phyloP scores from a whole-genome alignment of 169 alveolate genomes.

The Toxoplasma gondii region DNA sequence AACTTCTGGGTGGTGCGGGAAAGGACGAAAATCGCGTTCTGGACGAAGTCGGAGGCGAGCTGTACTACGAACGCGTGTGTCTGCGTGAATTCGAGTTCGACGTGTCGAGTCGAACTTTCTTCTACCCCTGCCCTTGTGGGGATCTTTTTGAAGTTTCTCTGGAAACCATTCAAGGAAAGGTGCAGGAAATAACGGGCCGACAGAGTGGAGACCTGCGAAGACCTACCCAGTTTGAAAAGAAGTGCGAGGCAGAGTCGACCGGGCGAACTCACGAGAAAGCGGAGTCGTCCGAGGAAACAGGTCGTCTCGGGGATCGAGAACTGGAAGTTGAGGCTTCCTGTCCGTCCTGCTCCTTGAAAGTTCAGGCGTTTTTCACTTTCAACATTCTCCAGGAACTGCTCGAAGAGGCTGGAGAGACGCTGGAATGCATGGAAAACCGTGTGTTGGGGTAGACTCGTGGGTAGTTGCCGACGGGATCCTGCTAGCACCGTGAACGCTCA shows the following conservation, averaged over 20 bases:
- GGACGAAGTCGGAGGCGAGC: background rate
- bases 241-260: too few species aligned
- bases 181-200: background rate
- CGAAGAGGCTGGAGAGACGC: background rate
- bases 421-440: background rate
- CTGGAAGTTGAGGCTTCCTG: conserved; percentile 31
- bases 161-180: background rate
- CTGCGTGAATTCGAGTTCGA: conserved; percentile 29
- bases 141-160: conserved; percentile 37
- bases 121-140: conserved; percentile 55
- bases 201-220: background rate
- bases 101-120: background rate
- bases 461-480: too few species aligned
- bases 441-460: background rate
- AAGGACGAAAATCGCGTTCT: background rate
- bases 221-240: too few species aligned
- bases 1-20: too few species aligned
- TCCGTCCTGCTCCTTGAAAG: conserved; percentile 47
- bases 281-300: background rate
- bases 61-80: conserved; percentile 2
- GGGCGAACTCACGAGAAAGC: background rate
- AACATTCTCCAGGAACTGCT: background rate
- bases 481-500: too few species aligned
- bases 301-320: background rate
- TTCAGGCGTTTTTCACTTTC: background rate